Percentiles rank a stretch among this genome's conserved stretches.
Evolutionary conservation across 2,329 filamentous ascomycete genomes (phyloP).

Genomic region (Hyphodiscus sp.): DNA sequence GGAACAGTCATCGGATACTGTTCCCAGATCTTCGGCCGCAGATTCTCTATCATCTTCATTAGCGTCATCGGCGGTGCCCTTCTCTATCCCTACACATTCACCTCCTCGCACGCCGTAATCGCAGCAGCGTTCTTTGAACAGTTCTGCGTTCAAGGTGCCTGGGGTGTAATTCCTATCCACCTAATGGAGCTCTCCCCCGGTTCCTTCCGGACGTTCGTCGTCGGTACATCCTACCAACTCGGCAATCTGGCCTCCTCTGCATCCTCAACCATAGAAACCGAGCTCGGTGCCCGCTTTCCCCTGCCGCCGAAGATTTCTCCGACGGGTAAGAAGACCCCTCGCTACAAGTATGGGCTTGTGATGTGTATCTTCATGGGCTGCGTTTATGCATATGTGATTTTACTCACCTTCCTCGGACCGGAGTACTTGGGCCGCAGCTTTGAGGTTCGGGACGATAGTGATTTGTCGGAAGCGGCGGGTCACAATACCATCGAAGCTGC

Average conservation of each 20-base stretch:
- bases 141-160: slow-evolving; percentile 71
- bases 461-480: slow-evolving; percentile 38
- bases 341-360: slow-evolving; percentile 74
- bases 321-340: slow-evolving; percentile 34
- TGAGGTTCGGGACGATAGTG: slow-evolving; percentile 39
- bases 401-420: slow-evolving; percentile 47
- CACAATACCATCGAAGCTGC: slow-evolving; percentile 24
- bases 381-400: slow-evolving; percentile 53
- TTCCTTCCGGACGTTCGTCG: slow-evolving; percentile 64
- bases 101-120: slow-evolving; percentile 55
- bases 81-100: slow-evolving; percentile 77
- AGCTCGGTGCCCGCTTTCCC: slow-evolving; percentile 68
- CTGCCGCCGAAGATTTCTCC: slow-evolving; percentile 43
- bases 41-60: slow-evolving; percentile 61
- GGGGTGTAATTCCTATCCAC: slow-evolving; percentile 68
- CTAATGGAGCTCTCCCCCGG: slow-evolving; percentile 67
- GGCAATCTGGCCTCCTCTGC: slow-evolving; percentile 71
- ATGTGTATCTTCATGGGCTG: slow-evolving; percentile 84
- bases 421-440: slow-evolving; percentile 41
- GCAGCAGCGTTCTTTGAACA: slow-evolving; percentile 81
- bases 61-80: slow-evolving; percentile 64
- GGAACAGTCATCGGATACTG: slow-evolving; percentile 61
- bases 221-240: slow-evolving; percentile 66
- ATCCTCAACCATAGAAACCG: slow-evolving; percentile 71
- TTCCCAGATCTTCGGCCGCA: slow-evolving; percentile 63